Evolutionary conservation across 2,329 filamentous ascomycete species (phyloP), one percentile per base, ranked within the genome.

Genomic region (Parastagonospora avenae): DNA sequence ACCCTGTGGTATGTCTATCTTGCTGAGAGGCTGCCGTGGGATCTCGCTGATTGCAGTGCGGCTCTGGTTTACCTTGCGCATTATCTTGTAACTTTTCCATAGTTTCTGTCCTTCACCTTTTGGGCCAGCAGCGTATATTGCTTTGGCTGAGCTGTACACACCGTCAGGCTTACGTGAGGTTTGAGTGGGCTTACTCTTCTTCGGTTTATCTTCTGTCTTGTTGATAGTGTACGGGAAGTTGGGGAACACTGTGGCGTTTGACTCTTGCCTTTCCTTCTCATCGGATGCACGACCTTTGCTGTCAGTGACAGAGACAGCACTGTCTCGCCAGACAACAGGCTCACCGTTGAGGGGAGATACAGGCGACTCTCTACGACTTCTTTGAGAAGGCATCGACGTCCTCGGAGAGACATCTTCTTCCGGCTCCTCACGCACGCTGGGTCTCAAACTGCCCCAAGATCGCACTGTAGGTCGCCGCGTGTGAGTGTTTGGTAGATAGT

Each of bases 91-190:
- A 10, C 50, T 52, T 39, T 46, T 51, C 63, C 62, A 65, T 11
- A 66, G 37, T 14, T 62, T 50, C 19, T 68, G 59, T 4, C 61
- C 60, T 55, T 71, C 68, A n/a, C 64, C 64, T 44, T 62, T 32
- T 11, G 64, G 66, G 1, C 66, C 63, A 14, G 42, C 29, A 9
- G 51, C 24, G 36, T 68, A 69, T 16, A 68, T 64, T 2, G 54
- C 51, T 40, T 54, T 63, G 9, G 55, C 58, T 5, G 41, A 43
- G 16, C 48, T 53, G 29, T 51, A 59, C 27, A 42, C 24, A 14
- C 35, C 9, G 10, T 11, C 19, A 14, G 38, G 4, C 11, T 36
- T 28, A 3, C 9, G 15, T 29, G 29, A 10, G 16, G 12, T 28
- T 2, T 54, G 47, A 2, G 44, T 48, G 33, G 10, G 16, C 32